A percentile compares a stretch with the other conserved stretches of the same genome.
phyloP scores from a whole-genome alignment of 2,329 filamentous ascomycete species.

The Pseudocercospora cruenta region DNA sequence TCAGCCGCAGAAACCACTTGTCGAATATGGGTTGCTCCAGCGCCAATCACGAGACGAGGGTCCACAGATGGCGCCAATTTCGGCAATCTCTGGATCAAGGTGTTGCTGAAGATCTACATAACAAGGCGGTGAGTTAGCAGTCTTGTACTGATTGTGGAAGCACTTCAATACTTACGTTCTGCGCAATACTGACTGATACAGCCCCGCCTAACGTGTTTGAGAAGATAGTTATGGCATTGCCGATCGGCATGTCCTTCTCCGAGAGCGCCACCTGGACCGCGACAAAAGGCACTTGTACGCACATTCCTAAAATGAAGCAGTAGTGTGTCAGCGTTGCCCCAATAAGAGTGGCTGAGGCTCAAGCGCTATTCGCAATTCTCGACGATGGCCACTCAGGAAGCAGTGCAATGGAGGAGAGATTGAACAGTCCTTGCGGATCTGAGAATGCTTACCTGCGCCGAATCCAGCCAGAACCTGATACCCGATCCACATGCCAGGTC shows the following conservation, averaged over 20 bases:
- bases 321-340: no score
- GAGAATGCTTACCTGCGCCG: constrained; percentile 46
- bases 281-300: constrained; percentile 56
- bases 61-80: constrained; percentile 46
- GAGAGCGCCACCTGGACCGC: constrained; percentile 42
- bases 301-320: constrained; percentile 13
- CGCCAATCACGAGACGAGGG: constrained; percentile 41
- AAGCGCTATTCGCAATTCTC: no score
- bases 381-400: no score
- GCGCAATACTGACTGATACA: constrained; percentile 65
- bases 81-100: constrained; percentile 58
- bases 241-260: constrained; percentile 43
- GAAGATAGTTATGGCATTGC: constrained; percentile 50
- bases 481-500: constrained; percentile 55
- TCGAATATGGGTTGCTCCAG: constrained; percentile 50
- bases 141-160: not conserved
- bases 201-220: constrained; percentile 69
- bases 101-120: constrained; percentile 63
- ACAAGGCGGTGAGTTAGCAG: not conserved
- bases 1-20: constrained; percentile 41
- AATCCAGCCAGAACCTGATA: constrained; percentile 57
- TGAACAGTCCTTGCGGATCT: no score
- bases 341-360: no score
- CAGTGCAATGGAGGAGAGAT: no score
- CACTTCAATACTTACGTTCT: constrained; percentile 47